Evolutionary conservation across 495 filamentous ascomycete genomes (phyloP), one percentile per base, ranked within the genome.

Genomic region (Aspergillus ellipticus): DNA sequence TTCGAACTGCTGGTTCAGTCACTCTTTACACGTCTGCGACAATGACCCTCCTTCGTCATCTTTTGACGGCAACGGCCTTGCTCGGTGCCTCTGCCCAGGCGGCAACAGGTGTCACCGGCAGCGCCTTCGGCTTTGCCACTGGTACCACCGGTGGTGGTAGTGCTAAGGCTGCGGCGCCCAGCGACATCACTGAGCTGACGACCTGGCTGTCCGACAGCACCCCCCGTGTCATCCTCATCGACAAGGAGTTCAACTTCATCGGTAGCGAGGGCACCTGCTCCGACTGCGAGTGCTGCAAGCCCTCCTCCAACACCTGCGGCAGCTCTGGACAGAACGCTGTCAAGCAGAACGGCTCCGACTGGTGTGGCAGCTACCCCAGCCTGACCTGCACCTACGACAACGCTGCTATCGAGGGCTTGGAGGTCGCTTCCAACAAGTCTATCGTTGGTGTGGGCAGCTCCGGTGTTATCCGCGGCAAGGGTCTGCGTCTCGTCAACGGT

Each of bases 131-230:
- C 28, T 79, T 80, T 57, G 78, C 75, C 31, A 70, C 65, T 47
- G 74, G 74, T 15, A 69, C 72, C 11, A 81, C 79, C 10, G 79
- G 79, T 57, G 79, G 79, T 66, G 76, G 77, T 53, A 62, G 60
- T 62, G 77, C 76, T 5, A 65, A 70, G 21, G 61, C 77, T 11
- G 75, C 67, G 2, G 67, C 73, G 20, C 79, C 78, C 6, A 72
- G 57, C 19, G 67, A 70, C 16, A 78, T 66, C 42, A 51, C 62
- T 15, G 60, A 81, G 65, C 59, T 73, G 42, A 63, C 58, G 5
- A 37, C 51, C 42, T 73, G 61, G 59, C 53, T 73, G 24, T 64
- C 68, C 6, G 75, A 79, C 51, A 66, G 63, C 59, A 64, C 65
- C 13, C 59, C 79, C 15, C 74, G 77, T 37, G 74, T 77, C 6